Evolutionary conservation across 2,329 filamentous ascomycete genomes (phyloP), one percentile per base, ranked within the genome.

Genomic region (Colletotrichum sp.): DNA sequence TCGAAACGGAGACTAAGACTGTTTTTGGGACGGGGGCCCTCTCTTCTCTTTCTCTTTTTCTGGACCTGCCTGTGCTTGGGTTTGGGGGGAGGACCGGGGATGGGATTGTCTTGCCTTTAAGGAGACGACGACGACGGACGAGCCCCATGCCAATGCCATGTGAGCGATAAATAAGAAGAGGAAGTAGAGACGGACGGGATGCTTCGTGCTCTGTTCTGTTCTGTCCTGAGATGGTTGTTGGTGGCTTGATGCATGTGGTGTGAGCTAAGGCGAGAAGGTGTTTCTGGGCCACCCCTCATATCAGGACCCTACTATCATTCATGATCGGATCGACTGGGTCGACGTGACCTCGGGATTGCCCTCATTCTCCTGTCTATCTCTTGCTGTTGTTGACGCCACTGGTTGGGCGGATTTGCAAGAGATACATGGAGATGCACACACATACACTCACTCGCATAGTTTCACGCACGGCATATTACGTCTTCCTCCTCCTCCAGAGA

Each of bases 1-100:
- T 76, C 74, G 74, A 76, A 76, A 76, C 74, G 30, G 73, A 71
- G 69, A 56, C 66, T 69, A 61, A 69, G 32, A 69, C 43, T 69
- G 2, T 30, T 69, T 64, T 69, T 69, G 55, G 66, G 48, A 48
- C 43, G 43, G 48, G 30, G 55, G 65, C 43, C 43, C 30, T 67
- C 43, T 43, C 60, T 68, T 28, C 43, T 43, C 61, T 68, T 28
- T 36, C n/a, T 56, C 22, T 56, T 30, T 25, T 58, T 27, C 66
- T 67, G n/a, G 43, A 25, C 28, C 8, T 25, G 39, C 27, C 52
- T 25, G n/a, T 55, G 9, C 65, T 18, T 36, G 43, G 65, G 48
- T n/a, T 15, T 32, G n/a, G 48, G 28, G 48, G 32, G 58, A n/a
- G 43, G 43, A 22, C 43, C 43, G 43, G 43, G 43, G 43, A 48